Conservation (phyloP, 129 eudicot genomes). For the Flaveria trinervia region DNA sequence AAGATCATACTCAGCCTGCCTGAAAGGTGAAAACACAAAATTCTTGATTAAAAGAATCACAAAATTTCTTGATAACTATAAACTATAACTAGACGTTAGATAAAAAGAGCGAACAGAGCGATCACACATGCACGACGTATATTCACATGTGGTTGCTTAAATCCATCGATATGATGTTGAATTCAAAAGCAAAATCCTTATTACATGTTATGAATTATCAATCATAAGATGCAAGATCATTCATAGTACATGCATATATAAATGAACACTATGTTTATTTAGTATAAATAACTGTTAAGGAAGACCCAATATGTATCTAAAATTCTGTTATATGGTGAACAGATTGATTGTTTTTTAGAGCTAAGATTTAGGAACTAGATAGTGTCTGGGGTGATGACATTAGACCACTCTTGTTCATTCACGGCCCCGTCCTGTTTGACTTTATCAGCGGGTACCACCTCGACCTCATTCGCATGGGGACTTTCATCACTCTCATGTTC, state of each 20-base stretch:
- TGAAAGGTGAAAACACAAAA: no score
- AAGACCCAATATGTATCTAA: slow-evolving; percentile 22
- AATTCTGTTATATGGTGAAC: slow-evolving; percentile 7
- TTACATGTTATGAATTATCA: neutral
- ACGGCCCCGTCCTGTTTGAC: neutral
- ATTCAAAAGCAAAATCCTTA: neutral
- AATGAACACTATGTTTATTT: slow-evolving; percentile 30
- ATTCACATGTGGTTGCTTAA: neutral
- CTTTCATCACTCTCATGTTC: neutral
- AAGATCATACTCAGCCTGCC: no score
- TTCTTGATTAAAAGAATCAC: no score
- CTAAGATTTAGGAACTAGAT: neutral
- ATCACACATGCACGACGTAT: no score
- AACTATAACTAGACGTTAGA: no score
- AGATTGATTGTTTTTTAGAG: neutral
- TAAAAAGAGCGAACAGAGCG: no score
- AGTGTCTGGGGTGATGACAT: neutral
- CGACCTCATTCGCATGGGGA: slow-evolving; percentile 7
- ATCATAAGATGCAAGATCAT: neutral
- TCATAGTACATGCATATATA: neutral
- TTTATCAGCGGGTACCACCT: neutral
- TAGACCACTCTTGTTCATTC: neutral
- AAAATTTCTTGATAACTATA: no score
- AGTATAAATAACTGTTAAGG: slow-evolving; percentile 6
- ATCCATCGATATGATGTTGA: neutral